Conservation (phyloP, 805 yeast genomes). For the Candida chilensis region DNA sequence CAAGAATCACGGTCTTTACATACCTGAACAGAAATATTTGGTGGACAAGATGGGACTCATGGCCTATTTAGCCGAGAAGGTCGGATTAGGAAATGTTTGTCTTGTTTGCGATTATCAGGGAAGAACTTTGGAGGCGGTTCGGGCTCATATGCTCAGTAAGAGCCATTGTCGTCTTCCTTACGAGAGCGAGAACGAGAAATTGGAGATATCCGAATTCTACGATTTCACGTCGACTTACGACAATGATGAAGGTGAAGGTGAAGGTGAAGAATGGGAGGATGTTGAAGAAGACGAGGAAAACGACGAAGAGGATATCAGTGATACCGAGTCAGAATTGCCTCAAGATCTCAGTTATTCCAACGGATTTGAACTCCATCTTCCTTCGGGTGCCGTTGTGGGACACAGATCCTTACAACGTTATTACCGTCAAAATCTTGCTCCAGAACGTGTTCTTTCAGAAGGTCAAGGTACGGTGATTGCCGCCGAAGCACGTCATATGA, state of each 20-base stretch:
- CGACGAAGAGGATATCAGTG: slow-evolving; percentile 18
- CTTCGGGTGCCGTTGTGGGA: slow-evolving; percentile 31
- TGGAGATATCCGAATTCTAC: slow-evolving; percentile 71
- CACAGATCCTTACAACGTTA: slow-evolving; percentile 33
- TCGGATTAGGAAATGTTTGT: slow-evolving; percentile 80
- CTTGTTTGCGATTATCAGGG: slow-evolving; percentile 80
- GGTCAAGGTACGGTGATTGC: slow-evolving; percentile 41
- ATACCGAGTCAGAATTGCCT: slow-evolving; percentile 7
- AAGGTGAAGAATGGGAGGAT: slow-evolving; percentile 14
- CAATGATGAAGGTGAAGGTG: slow-evolving; percentile 11
- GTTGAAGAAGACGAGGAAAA: slow-evolving; percentile 11
- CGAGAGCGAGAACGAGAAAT: slow-evolving; percentile 70
- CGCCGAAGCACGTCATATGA: slow-evolving; percentile 43
- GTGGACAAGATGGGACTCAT: slow-evolving; percentile 64
- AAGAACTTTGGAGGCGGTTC: slow-evolving; percentile 71
- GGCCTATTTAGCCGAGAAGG: slow-evolving; percentile 67
- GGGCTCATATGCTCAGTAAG: slow-evolving; percentile 81
- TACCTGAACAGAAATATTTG: slow-evolving; percentile 75
- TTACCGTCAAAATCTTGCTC: slow-evolving; percentile 32
- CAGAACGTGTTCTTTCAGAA: slow-evolving; percentile 34
- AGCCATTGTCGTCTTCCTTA: slow-evolving; percentile 87
- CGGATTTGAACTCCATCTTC: slow-evolving; percentile 29
- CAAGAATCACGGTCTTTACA: slow-evolving; percentile 69
- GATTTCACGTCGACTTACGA: slow-evolving; percentile 68
- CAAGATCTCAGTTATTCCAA: slow-evolving; percentile 3